Base-by-base conservation (phyloP, 352 stramenopile species). In the Globisporangium cystogenes region DNA sequence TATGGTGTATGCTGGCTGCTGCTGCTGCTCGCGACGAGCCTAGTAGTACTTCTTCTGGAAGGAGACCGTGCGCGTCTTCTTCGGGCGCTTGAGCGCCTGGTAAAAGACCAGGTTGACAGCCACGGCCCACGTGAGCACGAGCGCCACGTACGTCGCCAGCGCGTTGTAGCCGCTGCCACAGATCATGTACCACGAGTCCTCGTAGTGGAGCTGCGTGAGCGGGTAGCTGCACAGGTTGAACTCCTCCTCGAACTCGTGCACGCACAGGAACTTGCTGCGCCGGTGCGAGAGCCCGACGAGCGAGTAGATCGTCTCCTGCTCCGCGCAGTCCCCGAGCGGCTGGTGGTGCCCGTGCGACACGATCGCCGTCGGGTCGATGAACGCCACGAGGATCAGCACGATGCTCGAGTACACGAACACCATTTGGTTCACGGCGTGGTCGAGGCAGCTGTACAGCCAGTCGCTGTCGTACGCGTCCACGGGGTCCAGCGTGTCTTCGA, bases 141-240 rank as follows among this genome's bases (percentile, higher is more conserved):
- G 48, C 16, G 60, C 64, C 37, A 80, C 56, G 59, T 86, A 89
- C 21, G 77, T 82, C 27, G 65, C 46, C 27, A 72, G 84, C 46
- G 76, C 65, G 36, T 42, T 59, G 68, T 90, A 91, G 45, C 70
- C 65, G 37, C 79, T 78, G 24, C 82, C 82, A 65, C 82, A 93
- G 60, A 93, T 86, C 72, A 87, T 89, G 65, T 91, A 93, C 80
- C 78, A 90, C 44, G 72, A 78, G 51, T 91, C 74, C 51, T 89
- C 70, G 48, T 81, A 80, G 41, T 74, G 57, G 59, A 90, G 54
- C 59, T 90, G 79, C n/a, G 75, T 72, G 53, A 86, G 59, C 0
- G 82, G 82, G 57, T 86, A 86, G 59, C 87, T 88, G 70, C 82
- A 93, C 24, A 93, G 43, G 44, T 84, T 89, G 44, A 87, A 93